A percentile compares a stretch with the other conserved stretches of the same genome.
These are phyloP conservation scores for Notholithocarpus densiflorus DNA, from an alignment of 306 rosid species.

Conservation along the genomic window DNA sequence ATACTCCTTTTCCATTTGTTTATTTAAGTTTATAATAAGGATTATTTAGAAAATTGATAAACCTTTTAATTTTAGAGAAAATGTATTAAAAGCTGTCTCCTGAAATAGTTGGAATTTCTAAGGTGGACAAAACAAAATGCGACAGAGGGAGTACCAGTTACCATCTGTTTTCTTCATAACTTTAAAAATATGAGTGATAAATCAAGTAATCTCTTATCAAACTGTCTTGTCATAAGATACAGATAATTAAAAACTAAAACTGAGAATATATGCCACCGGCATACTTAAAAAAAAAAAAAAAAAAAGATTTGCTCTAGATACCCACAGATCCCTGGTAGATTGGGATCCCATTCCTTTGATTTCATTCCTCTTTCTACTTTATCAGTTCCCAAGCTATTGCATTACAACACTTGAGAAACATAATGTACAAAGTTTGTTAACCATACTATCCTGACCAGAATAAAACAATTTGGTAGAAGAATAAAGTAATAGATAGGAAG, in stretches of 20 bases:
- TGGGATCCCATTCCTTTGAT: neutral
- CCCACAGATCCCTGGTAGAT: neutral
- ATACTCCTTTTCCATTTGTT: too few species aligned
- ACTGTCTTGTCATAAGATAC: neutral
- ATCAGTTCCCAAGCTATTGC: neutral
- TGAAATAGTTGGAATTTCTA: too few species aligned
- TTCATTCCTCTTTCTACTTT: neutral
- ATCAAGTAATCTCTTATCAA: neutral
- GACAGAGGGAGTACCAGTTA: neutral
- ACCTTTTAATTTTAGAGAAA: too few species aligned
- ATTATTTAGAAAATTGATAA: too few species aligned
- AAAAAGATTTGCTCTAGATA: too few species aligned
- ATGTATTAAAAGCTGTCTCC: too few species aligned
- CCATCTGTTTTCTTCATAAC: neutral
- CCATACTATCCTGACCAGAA: neutral
- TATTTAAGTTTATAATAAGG: too few species aligned
- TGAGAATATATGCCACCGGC: neutral
- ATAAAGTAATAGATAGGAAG: neutral
- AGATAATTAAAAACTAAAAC: neutral
- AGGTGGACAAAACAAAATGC: too few species aligned
- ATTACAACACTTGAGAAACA: neutral
- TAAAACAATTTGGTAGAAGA: neutral
- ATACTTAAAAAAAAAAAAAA: neutral
- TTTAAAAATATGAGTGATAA: neutral
- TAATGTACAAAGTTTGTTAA: neutral